These are phyloP conservation scores for Amanita fuliginea DNA, from an alignment of 768 basidiomycete species.

Conservation along the genomic window DNA sequence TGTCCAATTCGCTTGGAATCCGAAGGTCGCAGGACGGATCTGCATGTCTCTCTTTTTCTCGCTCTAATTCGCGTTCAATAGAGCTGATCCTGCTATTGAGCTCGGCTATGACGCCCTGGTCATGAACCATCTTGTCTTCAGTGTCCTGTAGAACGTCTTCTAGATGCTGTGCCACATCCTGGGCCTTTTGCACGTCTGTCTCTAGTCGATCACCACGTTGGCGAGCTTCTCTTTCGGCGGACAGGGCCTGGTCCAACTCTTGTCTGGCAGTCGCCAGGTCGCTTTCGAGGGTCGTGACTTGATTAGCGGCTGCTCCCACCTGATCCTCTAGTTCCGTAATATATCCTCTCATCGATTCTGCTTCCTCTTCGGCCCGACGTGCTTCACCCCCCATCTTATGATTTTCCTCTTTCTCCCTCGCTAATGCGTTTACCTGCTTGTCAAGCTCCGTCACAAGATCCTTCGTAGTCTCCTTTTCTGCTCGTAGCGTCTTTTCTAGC, in stretches of 20 bases:
- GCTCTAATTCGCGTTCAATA: conserved; percentile 41
- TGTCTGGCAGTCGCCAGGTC: conserved; percentile 37
- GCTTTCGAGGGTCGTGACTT: conserved; percentile 28
- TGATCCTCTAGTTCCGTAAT: conserved; percentile 51
- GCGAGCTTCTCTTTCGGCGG: conserved; percentile 35
- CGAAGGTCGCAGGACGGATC: conserved; percentile 15
- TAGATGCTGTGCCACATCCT: conserved; percentile 53
- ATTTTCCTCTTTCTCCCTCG: conserved; percentile 16
- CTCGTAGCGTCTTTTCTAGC: conserved; percentile 45
- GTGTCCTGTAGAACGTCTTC: conserved; percentile 69
- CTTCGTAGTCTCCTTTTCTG: conserved; percentile 34
- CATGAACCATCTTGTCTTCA: conserved; percentile 57
- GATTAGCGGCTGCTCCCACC: conserved; percentile 14
- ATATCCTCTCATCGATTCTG: conserved; percentile 38
- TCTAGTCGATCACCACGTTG: conserved; percentile 42
- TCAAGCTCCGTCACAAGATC: conserved; percentile 35
- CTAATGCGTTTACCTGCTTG: conserved; percentile 25
- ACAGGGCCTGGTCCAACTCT: conserved; percentile 20
- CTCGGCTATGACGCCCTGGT: conserved; percentile 41
- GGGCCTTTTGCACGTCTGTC: conserved; percentile 37
- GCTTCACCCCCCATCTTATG: conserved; percentile 24
- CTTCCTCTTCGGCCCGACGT: conserved; percentile 30
- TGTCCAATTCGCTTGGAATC: conserved; percentile 39
- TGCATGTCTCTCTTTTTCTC: conserved; percentile 24
- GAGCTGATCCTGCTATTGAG: conserved; percentile 39